phyloP scores from a whole-genome alignment of 768 basidiomycete species.

The Pisolithus tinctorius region DNA sequence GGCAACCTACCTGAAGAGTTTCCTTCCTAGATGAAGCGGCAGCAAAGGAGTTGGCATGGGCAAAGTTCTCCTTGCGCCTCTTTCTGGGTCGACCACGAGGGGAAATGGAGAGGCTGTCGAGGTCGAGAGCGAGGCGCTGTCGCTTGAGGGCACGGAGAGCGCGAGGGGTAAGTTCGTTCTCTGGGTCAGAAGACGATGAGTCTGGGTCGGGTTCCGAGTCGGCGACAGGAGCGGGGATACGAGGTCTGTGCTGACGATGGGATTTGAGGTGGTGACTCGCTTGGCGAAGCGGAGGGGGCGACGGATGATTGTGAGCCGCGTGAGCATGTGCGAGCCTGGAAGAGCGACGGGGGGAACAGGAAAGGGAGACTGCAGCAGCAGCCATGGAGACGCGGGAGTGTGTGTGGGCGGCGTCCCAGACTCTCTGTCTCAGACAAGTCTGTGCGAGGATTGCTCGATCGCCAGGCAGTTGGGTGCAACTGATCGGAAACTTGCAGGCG shows the following conservation, averaged over 20 bases:
- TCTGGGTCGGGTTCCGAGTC: slow-evolving; percentile 17
- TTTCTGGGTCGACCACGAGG: slow-evolving; percentile 10
- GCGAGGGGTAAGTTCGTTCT: slow-evolving; percentile 28
- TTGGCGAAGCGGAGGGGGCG: neutral
- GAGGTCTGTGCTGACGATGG: neutral
- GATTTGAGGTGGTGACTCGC: neutral
- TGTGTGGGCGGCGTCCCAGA: neutral
- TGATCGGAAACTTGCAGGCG: slow-evolving; percentile 2
- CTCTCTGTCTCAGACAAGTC: neutral
- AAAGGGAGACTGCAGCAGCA: slow-evolving; percentile 23
- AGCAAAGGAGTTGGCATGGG: neutral
- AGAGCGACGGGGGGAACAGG: slow-evolving; percentile 25
- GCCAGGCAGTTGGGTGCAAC: neutral
- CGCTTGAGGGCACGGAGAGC: slow-evolving; percentile 30
- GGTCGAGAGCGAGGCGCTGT: slow-evolving; percentile 25
- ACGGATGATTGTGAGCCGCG: slow-evolving; percentile 2
- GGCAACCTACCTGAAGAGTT: slow-evolving; percentile 2
- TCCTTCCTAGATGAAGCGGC: neutral
- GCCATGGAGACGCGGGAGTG: slow-evolving; percentile 13
- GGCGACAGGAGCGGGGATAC: neutral
- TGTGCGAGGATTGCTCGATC: slow-evolving; percentile 2
- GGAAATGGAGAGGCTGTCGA: slow-evolving; percentile 18
- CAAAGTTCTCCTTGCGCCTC: slow-evolving; percentile 18
- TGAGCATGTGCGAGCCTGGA: slow-evolving; percentile 19
- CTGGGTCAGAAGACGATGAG: slow-evolving; percentile 15